Percentiles rank a stretch among this genome's conserved stretches.
These are phyloP conservation scores for Penicillium occitanis DNA, from an alignment of 2,329 filamentous ascomycete species.

Conservation along the genomic window DNA sequence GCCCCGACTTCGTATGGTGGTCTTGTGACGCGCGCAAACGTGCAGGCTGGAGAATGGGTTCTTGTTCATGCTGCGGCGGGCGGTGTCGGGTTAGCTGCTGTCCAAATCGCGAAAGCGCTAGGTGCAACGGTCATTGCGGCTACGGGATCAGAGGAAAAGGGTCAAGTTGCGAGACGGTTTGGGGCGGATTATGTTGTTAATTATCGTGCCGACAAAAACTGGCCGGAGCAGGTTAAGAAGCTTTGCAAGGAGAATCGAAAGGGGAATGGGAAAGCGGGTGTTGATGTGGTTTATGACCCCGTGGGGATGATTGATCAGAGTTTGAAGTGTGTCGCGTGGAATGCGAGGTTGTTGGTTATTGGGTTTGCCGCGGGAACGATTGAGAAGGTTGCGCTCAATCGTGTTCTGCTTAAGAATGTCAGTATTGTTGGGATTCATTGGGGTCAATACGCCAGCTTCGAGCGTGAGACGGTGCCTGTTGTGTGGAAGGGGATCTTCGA, in stretches of 20 bases:
- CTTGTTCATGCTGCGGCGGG: constrained; percentile 90
- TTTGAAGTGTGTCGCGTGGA: constrained; percentile 92
- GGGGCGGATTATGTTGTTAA: constrained; percentile 83
- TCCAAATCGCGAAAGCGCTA: constrained; percentile 89
- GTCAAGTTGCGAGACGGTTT: constrained; percentile 73
- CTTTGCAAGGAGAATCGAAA: constrained; percentile 57
- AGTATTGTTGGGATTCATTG: constrained; percentile 86
- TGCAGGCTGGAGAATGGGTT: constrained; percentile 80
- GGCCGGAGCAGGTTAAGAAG: constrained; percentile 69
- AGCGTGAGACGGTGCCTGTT: constrained; percentile 65
- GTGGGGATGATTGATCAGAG: constrained; percentile 85
- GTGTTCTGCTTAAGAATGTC: constrained; percentile 91
- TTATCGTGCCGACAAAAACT: constrained; percentile 62
- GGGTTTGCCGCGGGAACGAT: constrained; percentile 85
- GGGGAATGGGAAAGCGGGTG: constrained; percentile 64
- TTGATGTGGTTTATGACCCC: constrained; percentile 94
- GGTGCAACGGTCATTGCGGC: constrained; percentile 93
- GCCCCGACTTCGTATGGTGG: constrained; percentile 86
- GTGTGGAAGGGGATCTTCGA: constrained; percentile 84
- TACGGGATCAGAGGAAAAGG: constrained; percentile 75
- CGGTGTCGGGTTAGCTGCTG: constrained; percentile 85
- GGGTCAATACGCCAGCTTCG: constrained; percentile 76
- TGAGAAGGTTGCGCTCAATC: constrained; percentile 89
- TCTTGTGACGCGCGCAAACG: constrained; percentile 71
- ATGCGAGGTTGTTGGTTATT: constrained; percentile 81